A percentile compares a stretch with the other conserved stretches of the same genome.
Conservation (phyloP, 345 rosid species). For the Trapa bicornis region DNA sequence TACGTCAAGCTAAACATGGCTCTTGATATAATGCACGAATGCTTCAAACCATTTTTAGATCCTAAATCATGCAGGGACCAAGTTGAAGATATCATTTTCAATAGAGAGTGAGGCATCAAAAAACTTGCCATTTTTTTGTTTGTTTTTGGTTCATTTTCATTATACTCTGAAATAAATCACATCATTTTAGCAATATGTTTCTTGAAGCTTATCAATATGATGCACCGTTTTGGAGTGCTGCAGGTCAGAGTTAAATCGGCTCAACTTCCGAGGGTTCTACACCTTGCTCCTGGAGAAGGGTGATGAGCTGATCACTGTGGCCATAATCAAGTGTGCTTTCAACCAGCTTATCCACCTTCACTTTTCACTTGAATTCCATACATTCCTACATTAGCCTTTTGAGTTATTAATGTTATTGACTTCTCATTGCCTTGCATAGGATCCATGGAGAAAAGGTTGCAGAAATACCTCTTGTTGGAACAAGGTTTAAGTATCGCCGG, state of each 20-base stretch:
- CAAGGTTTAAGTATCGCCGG: conserved; percentile 28
- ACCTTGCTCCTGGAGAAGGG: conserved; percentile 56
- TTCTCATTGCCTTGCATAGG: conserved; percentile 16
- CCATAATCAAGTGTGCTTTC: conserved; percentile 27
- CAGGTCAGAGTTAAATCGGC: conserved; percentile 56
- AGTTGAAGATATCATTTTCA: conserved; percentile 55
- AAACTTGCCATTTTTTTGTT: not conserved
- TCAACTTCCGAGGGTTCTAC: conserved; percentile 71
- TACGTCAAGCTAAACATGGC: conserved; percentile 60
- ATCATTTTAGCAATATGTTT: not conserved
- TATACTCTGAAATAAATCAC: not conserved
- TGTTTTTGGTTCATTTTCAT: not conserved
- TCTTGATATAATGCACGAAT: conserved; percentile 72
- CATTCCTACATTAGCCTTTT: not conserved
- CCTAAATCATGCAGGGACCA: conserved; percentile 48
- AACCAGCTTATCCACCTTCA: not conserved
- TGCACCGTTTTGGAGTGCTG: conserved; percentile 3
- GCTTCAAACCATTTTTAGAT: conserved; percentile 60
- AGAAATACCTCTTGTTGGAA: conserved; percentile 46
- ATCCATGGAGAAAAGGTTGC: conserved; percentile 43
- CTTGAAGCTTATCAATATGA: not conserved
- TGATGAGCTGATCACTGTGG: conserved; percentile 53
- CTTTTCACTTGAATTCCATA: not conserved
- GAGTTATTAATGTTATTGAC: not conserved
- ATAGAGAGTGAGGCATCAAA: conserved; percentile 43